These are phyloP conservation scores for Annona squamosa DNA, from an alignment of 164 flowering plant genomes.

Conservation along the genomic window DNA sequence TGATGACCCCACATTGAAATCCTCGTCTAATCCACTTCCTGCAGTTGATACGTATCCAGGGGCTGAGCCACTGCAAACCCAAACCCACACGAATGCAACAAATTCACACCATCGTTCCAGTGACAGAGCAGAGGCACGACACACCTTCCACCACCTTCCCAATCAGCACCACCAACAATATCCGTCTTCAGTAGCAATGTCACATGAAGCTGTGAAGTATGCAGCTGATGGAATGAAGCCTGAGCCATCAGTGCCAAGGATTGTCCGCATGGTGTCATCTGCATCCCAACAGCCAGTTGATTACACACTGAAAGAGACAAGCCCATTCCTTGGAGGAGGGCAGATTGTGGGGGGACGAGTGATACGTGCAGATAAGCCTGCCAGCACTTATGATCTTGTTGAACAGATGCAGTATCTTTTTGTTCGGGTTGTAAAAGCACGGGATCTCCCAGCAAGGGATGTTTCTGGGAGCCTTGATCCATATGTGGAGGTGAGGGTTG, in stretches of 20 bases:
- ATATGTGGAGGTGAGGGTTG: slow-evolving; percentile 78
- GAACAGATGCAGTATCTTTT: slow-evolving; percentile 86
- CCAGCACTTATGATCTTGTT: slow-evolving; percentile 86
- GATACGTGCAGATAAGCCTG: slow-evolving; percentile 52
- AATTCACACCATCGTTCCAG: slow-evolving; percentile 7
- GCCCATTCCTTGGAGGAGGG: slow-evolving; percentile 93
- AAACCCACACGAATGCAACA: slow-evolving; percentile 12
- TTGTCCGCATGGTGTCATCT: slow-evolving; percentile 48
- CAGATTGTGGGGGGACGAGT: slow-evolving; percentile 84
- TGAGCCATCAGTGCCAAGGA: slow-evolving; percentile 49
- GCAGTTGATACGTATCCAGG: slow-evolving; percentile 24
- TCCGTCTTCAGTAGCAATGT: slow-evolving; percentile 16
- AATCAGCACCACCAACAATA: slow-evolving; percentile 36
- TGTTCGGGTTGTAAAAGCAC: slow-evolving; percentile 89
- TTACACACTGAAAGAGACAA: slow-evolving; percentile 86
- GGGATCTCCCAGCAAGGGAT: slow-evolving; percentile 82
- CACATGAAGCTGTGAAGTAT: slow-evolving; percentile 31
- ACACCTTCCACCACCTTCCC: slow-evolving; percentile 69
- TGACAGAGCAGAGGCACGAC: slow-evolving; percentile 39
- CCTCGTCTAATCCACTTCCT: slow-evolving; percentile 48
- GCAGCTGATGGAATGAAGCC: slow-evolving; percentile 49
- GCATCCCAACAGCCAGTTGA: slow-evolving; percentile 69
- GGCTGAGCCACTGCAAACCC: slow-evolving; percentile 14
- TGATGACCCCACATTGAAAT: slow-evolving; percentile 55
- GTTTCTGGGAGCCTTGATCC: slow-evolving; percentile 88